These are phyloP conservation scores for Phoma sp. DNA, from an alignment of 2,329 filamentous ascomycete genomes.

Conservation along the genomic window DNA sequence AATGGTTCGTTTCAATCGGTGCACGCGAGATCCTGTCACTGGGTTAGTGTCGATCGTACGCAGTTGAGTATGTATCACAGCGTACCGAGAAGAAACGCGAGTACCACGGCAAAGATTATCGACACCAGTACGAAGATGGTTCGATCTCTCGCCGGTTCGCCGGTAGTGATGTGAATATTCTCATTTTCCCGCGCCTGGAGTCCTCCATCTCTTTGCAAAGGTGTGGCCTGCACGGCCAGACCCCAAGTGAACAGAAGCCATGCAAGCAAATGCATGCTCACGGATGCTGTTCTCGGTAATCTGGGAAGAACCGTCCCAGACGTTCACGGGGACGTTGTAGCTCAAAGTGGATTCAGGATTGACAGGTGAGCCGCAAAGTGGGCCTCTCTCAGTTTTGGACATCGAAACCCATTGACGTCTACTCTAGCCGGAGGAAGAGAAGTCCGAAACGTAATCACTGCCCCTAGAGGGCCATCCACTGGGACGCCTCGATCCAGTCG, in stretches of 20 bases:
- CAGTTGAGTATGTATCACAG: not conserved
- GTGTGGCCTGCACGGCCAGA: conserved; percentile 5
- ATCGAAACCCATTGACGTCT: not conserved
- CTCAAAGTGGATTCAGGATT: not conserved
- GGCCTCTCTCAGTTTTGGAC: conserved; percentile 1
- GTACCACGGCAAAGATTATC: conserved; percentile 17
- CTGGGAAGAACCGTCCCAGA: not conserved
- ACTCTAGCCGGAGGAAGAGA: not conserved
- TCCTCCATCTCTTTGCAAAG: not conserved
- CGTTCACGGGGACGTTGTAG: no score
- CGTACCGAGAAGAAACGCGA: conserved; percentile 25
- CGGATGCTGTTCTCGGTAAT: not conserved
- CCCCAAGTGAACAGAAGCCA: not conserved
- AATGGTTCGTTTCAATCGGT: conserved; percentile 15
- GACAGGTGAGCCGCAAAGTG: not conserved
- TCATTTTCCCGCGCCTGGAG: conserved; percentile 6
- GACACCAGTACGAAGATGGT: conserved; percentile 20
- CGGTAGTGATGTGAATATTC: conserved; percentile 11
- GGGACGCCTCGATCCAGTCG: not conserved
- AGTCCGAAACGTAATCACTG: not conserved
- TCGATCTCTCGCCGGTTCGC: conserved; percentile 20
- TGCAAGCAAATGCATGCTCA: conserved; percentile 1
- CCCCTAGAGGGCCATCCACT: not conserved
- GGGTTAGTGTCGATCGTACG: not conserved
- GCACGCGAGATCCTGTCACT: conserved; percentile 15